Evolutionary conservation across 2,329 filamentous ascomycete genomes (phyloP).

Genomic region (Exophiala sp.): DNA sequence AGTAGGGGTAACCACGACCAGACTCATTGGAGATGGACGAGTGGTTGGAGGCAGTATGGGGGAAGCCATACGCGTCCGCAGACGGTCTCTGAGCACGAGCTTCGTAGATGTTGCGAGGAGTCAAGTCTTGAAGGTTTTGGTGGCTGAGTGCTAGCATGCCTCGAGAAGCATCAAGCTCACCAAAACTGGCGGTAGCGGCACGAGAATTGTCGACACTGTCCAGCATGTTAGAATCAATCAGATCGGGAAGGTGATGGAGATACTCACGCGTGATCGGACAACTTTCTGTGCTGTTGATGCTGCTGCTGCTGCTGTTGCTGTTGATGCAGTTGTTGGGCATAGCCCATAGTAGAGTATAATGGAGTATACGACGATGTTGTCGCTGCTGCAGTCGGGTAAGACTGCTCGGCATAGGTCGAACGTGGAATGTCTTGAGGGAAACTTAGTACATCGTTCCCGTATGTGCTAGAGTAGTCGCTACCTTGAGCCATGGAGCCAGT

Average conservation of each 20-base stretch:
- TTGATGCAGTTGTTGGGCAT: conserved; percentile 59
- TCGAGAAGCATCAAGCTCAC: conserved; percentile 86
- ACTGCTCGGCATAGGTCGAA: conserved; percentile 68
- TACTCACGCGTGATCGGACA: conserved; percentile 78
- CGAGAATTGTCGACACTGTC: conserved; percentile 29
- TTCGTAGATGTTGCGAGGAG: conserved; percentile 84
- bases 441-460: conserved; percentile 64
- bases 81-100: conserved; percentile 65
- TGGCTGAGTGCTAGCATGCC: conserved; percentile 96
- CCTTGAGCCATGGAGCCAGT: conserved; percentile 67
- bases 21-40: conserved; percentile 96
- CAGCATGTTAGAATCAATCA: conserved; percentile 28
- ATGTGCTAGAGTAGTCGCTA: conserved; percentile 63
- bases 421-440: conserved; percentile 74
- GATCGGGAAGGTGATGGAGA: conserved; percentile 48
- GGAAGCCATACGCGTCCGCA: conserved; percentile 86
- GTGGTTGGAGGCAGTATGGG: conserved; percentile 74
- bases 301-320: conserved; percentile 51
- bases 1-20: conserved; percentile 77
- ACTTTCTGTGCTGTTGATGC: conserved; percentile 62
- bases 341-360: conserved; percentile 73
- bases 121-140: conserved; percentile 56
- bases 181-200: conserved; percentile 68
- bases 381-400: conserved; percentile 67
- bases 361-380: conserved; percentile 64